Evolutionary conservation across 768 basidiomycete species (phyloP).

Genomic region (Symmetrospora coprosmae): DNA sequence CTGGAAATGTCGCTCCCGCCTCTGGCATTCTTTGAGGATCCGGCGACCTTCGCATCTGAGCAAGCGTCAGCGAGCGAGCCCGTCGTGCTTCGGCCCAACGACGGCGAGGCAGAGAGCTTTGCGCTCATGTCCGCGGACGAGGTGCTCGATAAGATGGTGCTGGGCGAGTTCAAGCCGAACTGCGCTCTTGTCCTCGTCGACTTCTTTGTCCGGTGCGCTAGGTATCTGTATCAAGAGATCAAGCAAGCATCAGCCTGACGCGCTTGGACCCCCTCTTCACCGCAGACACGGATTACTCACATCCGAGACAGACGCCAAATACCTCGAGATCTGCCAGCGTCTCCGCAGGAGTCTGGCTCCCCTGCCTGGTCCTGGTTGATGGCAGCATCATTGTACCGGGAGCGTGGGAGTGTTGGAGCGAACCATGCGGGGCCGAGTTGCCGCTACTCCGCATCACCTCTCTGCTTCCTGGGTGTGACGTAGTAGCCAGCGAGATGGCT

Average conservation of each 20-base stretch:
- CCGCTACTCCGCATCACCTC: neutral
- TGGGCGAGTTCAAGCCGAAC: conserved; percentile 77
- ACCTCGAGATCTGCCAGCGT: conserved; percentile 57
- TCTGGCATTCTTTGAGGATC: too few species aligned
- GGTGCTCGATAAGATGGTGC: conserved; percentile 51
- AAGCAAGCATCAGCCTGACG: too few species aligned
- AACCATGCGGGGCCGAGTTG: too few species aligned
- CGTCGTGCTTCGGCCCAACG: conserved; percentile 51
- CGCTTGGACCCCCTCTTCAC: too few species aligned
- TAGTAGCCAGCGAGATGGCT: conserved; percentile 15
- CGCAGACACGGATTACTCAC: conserved; percentile 57
- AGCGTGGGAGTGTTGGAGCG: too few species aligned
- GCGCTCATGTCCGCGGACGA: conserved; percentile 58
- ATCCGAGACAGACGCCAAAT: conserved; percentile 73
- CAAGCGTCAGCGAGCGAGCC: too few species aligned
- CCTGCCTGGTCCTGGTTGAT: conserved; percentile 14
- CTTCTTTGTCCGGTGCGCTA: conserved; percentile 53
- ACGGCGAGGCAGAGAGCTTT: conserved; percentile 90
- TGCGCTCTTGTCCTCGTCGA: conserved; percentile 64
- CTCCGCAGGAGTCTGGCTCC: conserved; percentile 42
- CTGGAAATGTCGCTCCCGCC: conserved; percentile 54
- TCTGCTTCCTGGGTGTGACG: neutral
- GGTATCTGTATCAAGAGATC: too few species aligned
- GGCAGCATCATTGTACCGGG: too few species aligned
- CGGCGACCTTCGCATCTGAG: too few species aligned